Evolutionary conservation across 768 basidiomycete genomes (phyloP).

Genomic region (Mycena crocata): DNA sequence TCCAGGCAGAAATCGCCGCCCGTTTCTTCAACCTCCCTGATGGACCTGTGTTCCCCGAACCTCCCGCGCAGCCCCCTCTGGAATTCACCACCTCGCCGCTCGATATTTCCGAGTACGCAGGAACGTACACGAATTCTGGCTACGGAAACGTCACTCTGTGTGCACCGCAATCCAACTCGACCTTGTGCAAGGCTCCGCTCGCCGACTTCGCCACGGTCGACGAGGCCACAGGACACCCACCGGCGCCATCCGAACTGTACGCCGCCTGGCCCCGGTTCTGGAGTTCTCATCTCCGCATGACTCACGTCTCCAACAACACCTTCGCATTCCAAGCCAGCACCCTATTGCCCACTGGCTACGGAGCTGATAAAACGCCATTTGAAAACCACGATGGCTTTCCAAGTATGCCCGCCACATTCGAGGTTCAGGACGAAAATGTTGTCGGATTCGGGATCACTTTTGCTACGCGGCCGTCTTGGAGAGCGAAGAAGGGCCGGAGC

Average conservation of each 20-base stretch:
- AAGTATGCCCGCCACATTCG: slow-evolving; percentile 33
- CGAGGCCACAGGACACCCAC: too few species aligned
- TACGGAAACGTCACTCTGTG: too few species aligned
- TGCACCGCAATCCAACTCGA: too few species aligned
- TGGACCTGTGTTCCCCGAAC: too few species aligned
- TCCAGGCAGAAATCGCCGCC: too few species aligned
- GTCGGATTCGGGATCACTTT: slow-evolving; percentile 43
- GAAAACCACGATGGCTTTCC: slow-evolving; percentile 28
- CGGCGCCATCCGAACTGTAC: slow-evolving; percentile 35
- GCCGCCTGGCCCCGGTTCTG: slow-evolving; percentile 48
- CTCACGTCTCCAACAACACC: slow-evolving; percentile 18
- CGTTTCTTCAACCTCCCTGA: too few species aligned
- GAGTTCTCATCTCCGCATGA: slow-evolving; percentile 52
- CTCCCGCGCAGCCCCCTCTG: too few species aligned
- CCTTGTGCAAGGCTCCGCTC: too few species aligned
- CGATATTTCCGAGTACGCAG: too few species aligned
- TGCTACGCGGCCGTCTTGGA: slow-evolving; percentile 34
- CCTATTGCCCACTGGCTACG: slow-evolving; percentile 53
- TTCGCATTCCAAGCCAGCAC: slow-evolving; percentile 39
- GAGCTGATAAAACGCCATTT: slow-evolving; percentile 48
- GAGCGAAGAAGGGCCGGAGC: slow-evolving; percentile 30
- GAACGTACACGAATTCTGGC: too few species aligned
- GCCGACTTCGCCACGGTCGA: too few species aligned
- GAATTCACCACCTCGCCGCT: too few species aligned
- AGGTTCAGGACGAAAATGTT: slow-evolving; percentile 40